Evolutionary conservation across 129 eudicot species (phyloP), one percentile per base, ranked within the genome.

Genomic region (Heracleum sosnowskyi): DNA sequence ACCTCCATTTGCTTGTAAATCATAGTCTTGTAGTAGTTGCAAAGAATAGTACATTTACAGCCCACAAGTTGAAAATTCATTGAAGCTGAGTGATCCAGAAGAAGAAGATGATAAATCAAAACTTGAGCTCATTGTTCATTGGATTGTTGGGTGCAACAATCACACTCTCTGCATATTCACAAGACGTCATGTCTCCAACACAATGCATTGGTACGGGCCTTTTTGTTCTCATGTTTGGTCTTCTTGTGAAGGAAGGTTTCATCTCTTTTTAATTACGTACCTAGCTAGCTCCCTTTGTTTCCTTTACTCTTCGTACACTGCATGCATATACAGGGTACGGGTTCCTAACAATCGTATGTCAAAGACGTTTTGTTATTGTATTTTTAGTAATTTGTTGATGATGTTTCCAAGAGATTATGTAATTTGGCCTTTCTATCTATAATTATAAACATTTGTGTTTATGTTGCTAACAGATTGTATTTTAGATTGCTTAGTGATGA

Each of bases 91-190:
- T 49, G 37, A 81, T 29, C n/a, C 39, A 34, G 39, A 5, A 69
- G 45, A 72, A 44, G 34, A 75, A 39, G 6, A 77, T 62, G 79
- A 95, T 90, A 90, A 91, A 87, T 82, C 89, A 89, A 78, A 92
- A 89, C 80, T 78, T 74, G 85, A 90, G 78, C 70, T 88, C 96
- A 36, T 76, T 95, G 76, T 20, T 88, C 87, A 88, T 95, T 41
- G 97, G 96, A 75, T 77, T 92, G 70, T 83, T 86, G 36, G 99
- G 99, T 42, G 99, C 93, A 76, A 84, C 79, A 62, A 80, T 95
- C 71, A 95, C 99, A 66, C 90, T 95, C 76, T 88, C 92, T 20
- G 99, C 99, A 18, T 95, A 95, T 69, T 82, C 92, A 4, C 99
- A 95, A 62, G 86, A 91, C 9, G 39, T 83, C 39, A 78, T 95